Evolutionary conservation across 306 rosid genomes (phyloP), one percentile per base, ranked within the genome.

Genomic region (Fragaria ananassa): DNA sequence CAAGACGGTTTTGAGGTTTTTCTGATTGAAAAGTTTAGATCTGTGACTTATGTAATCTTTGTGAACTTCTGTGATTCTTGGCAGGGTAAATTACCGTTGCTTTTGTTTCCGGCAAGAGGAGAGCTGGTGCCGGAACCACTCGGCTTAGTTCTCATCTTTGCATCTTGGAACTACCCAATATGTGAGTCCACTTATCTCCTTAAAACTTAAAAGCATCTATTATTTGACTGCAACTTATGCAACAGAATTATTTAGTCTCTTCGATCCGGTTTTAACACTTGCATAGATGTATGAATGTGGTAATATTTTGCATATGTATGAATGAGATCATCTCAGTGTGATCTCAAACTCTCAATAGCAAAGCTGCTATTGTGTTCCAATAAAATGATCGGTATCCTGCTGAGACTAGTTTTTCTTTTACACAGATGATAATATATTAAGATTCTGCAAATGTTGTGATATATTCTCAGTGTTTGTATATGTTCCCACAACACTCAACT

Each of bases 131-230:
- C 98, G 1, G 97, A 94, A 61, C 97, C 98, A 14, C 88, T 90
- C 57, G 98, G 98, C 10, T 86, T 90, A 8, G 93, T 94, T 82
- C 96, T 94, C 78, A 84, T 94, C 74, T 81, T 94, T 81, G 72
- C 95, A 6, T 80, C 96, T 39, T 94, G 98, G 98, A 94, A 94
- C 85, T 89, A 90, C 86, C 98, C 97, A 49, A 74, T 94, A 35
- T 53, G 98, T 94, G 90, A 92, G 98, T 84, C 39, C 77, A 71
- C 9, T 45, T 41, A 37, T 70, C 53, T 31, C 49, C 37, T 62
- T 5, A 29, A 8, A 3, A 35, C 25, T 12, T 4, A 65, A 29
- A 23, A 4, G 47, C 70, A 11, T 42, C 37, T 42, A 0, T 23
- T 3, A 39, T 18, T 17, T 54, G 23, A n/a, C 4, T 21, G 23